Conservation (phyloP, 1,139 yeast species). For the Yamadazyma atlantica region DNA sequence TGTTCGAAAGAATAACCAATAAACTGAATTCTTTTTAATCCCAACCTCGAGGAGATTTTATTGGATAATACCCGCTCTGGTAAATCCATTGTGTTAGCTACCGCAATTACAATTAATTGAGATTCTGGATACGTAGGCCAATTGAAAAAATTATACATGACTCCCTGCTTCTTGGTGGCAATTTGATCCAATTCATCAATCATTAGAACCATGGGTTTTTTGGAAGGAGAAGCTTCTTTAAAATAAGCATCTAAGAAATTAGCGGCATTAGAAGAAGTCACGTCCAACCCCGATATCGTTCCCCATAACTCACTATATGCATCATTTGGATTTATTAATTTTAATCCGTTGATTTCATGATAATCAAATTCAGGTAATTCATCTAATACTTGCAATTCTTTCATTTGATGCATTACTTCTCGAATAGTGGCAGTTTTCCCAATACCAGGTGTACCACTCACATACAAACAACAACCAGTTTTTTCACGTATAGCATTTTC, state of each 20-base stretch:
- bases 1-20: slow-evolving; percentile 85
- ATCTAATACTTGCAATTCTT: slow-evolving; percentile 41
- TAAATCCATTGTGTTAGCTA: slow-evolving; percentile 96
- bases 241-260: slow-evolving; percentile 41
- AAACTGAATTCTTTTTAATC: slow-evolving; percentile 82
- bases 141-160: slow-evolving; percentile 93
- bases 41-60: slow-evolving; percentile 88
- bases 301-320: slow-evolving; percentile 87
- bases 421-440: slow-evolving; percentile 95
- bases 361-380: slow-evolving; percentile 63
- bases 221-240: slow-evolving; percentile 21
- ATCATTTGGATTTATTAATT: slow-evolving; percentile 77
- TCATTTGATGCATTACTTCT: slow-evolving; percentile 75
- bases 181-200: slow-evolving; percentile 94
- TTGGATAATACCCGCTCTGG: slow-evolving; percentile 88
- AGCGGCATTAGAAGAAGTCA: slow-evolving; percentile 64
- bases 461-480: slow-evolving; percentile 82
- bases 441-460: slow-evolving; percentile 97
- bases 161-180: slow-evolving; percentile 80
- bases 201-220: slow-evolving; percentile 68
- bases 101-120: slow-evolving; percentile 82
- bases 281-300: slow-evolving; percentile 60
- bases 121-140: slow-evolving; percentile 91
- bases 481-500: slow-evolving; percentile 72
- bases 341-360: slow-evolving; percentile 88